These are phyloP conservation scores for Lachancea lanzarotensis DNA, from an alignment of 805 yeast species.

Conservation along the genomic window DNA sequence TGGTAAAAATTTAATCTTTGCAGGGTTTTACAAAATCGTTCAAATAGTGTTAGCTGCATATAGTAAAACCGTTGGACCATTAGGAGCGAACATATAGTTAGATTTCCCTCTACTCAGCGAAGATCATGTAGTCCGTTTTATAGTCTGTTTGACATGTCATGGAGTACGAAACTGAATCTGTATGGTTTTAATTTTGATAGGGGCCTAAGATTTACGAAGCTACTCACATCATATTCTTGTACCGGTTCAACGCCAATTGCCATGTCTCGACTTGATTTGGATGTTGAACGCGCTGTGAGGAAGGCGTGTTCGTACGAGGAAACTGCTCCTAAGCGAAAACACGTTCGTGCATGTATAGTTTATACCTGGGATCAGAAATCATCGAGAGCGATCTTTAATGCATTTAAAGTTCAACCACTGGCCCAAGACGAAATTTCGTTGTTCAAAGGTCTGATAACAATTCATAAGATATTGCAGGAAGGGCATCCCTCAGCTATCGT, in stretches of 20 bases:
- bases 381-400: conserved; percentile 78
- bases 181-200: not conserved
- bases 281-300: conserved; percentile 39
- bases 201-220: too few species aligned
- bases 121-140: too few species aligned
- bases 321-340: conserved; percentile 91
- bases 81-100: too few species aligned
- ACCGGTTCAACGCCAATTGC: not conserved
- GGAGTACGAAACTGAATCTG: too few species aligned
- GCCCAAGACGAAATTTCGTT: conserved; percentile 73
- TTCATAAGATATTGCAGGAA: conserved; percentile 93
- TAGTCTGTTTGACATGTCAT: too few species aligned
- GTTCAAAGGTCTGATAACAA: conserved; percentile 76
- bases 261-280: conserved; percentile 34
- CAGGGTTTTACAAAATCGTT: too few species aligned
- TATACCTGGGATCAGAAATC: conserved; percentile 94
- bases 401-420: conserved; percentile 70
- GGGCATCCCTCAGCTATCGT: conserved; percentile 84
- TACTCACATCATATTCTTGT: too few species aligned
- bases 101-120: too few species aligned
- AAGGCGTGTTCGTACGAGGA: conserved; percentile 86
- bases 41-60: too few species aligned
- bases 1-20: too few species aligned
- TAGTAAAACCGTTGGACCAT: too few species aligned
- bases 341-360: conserved; percentile 90